These are phyloP conservation scores for Pseudogymnoascus sp. DNA, from an alignment of 2,329 filamentous ascomycete species.

Conservation along the genomic window DNA sequence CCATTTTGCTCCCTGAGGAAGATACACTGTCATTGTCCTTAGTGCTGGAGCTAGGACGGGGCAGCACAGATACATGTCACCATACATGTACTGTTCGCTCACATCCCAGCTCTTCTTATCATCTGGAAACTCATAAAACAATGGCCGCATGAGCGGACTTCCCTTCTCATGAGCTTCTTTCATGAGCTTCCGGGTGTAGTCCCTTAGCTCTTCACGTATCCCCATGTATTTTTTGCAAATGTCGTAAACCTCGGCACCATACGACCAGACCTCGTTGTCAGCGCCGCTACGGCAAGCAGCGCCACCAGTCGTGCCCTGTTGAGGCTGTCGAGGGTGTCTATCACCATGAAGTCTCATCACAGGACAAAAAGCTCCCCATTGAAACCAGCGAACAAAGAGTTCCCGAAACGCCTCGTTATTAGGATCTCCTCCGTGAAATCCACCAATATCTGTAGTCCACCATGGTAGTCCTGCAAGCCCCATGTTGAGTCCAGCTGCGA, in stretches of 20 bases:
- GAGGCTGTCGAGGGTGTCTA: constrained; percentile 48
- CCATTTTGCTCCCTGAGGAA: constrained; percentile 43
- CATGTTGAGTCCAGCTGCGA: constrained; percentile 58
- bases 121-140: constrained; percentile 56
- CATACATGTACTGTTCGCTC: constrained; percentile 58
- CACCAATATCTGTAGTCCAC: constrained; percentile 66
- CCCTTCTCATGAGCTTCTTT: constrained; percentile 51
- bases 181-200: constrained; percentile 53
- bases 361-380: constrained; percentile 60
- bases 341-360: constrained; percentile 62
- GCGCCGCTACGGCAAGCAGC: constrained; percentile 35
- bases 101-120: constrained; percentile 49
- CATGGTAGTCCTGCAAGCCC: constrained; percentile 56
- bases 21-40: constrained; percentile 41
- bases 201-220: constrained; percentile 49
- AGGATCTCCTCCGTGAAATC: constrained; percentile 59
- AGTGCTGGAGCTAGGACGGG: constrained; percentile 46
- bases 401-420: constrained; percentile 50
- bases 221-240: constrained; percentile 53
- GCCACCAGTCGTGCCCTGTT: constrained; percentile 24
- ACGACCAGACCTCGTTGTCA: constrained; percentile 59
- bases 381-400: constrained; percentile 60
- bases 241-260: constrained; percentile 50
- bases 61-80: constrained; percentile 48
- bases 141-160: constrained; percentile 51